Evolutionary conservation across 495 filamentous ascomycete species (phyloP), one percentile per base, ranked within the genome.

Genomic region (Trichoderma orchidacearum): DNA sequence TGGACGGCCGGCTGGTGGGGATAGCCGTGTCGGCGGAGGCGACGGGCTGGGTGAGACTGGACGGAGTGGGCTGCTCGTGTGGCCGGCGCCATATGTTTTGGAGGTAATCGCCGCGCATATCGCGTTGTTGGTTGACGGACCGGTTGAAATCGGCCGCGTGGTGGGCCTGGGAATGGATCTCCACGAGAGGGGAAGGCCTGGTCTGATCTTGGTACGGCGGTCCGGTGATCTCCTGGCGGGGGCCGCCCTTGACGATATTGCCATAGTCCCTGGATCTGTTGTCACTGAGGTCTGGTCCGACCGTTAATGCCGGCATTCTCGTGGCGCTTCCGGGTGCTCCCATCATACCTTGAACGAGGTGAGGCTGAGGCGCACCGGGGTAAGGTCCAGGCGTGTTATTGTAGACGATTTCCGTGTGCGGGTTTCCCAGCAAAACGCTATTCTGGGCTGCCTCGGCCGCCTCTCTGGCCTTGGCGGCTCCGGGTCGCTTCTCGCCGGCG

Each of bases 401-500:
- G 71, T 96, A 97, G 51, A 84, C 75, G 57, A 92, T 89, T 61
- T 90, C 85, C 68, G 84, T 83, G 59, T 86, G 89, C 36, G 76
- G 80, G 28, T 76, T 84, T 61, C 80, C 73, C 38, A 81, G 68
- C 34, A 75, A 60, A 31, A 72, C 61, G 18, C 73, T 67, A 52
- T 59, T 74, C 59, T 66, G 73, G 56, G 73, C 76, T 58, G 74
- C 84, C 28, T 83, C 84, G 30, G 85, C 85, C 17, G 85, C 86
- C 67, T 95, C 91, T 60, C 91, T 83, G 56, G 85, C 84, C 72
- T 93, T 96, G 48, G 89, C 81, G 36, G 86, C 90, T 18, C 94
- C 93, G 8, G 93, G 93, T 58, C 93, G 81, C 72, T 99, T 99
- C 68, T 99, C 93, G 8, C 93, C 94, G 3, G 93, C 93, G 48